A percentile compares a stretch with the other conserved stretches of the same genome.
Evolutionary conservation across 192 early-diverging fungal species (phyloP).

Genomic region (Funneliformis geosporum): DNA sequence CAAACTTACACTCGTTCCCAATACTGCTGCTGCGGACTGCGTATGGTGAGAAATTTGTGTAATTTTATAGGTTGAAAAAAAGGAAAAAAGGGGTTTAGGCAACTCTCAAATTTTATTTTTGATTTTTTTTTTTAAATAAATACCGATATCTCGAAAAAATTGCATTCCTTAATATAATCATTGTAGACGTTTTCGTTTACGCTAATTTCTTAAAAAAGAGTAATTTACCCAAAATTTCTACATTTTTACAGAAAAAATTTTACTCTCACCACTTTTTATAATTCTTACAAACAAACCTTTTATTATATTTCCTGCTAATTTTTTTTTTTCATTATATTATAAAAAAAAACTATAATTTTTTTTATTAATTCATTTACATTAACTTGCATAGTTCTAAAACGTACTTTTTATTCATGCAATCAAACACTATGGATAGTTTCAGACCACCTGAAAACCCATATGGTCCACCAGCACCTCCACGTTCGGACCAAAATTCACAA

Average conservation of each 20-base stretch:
- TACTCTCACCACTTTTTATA: not conserved
- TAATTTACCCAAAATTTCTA: not conserved
- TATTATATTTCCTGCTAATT: not conserved
- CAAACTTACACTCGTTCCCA: not conserved
- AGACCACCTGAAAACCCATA: conserved; percentile 31
- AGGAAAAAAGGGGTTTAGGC: not conserved
- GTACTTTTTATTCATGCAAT: not conserved
- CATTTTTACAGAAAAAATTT: not conserved
- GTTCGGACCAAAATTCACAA: not conserved
- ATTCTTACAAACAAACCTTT: not conserved
- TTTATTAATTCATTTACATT: not conserved
- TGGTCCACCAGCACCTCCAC: conserved; percentile 14
- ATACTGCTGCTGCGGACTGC: not conserved
- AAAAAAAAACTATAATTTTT: not conserved
- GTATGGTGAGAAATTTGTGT: not conserved
- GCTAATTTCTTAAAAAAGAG: not conserved
- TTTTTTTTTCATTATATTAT: not conserved
- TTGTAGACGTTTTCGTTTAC: not conserved
- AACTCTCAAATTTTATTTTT: not conserved
- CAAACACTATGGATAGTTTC: conserved; percentile 16
- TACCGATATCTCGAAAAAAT: not conserved
- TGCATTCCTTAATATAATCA: not conserved
- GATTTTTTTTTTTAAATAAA: not conserved
- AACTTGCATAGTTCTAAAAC: not conserved
- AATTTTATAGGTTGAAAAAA: not conserved